These are phyloP conservation scores for Pelomyxa schiedti DNA, from an alignment of 78 protist genomes.

Conservation along the genomic window DNA sequence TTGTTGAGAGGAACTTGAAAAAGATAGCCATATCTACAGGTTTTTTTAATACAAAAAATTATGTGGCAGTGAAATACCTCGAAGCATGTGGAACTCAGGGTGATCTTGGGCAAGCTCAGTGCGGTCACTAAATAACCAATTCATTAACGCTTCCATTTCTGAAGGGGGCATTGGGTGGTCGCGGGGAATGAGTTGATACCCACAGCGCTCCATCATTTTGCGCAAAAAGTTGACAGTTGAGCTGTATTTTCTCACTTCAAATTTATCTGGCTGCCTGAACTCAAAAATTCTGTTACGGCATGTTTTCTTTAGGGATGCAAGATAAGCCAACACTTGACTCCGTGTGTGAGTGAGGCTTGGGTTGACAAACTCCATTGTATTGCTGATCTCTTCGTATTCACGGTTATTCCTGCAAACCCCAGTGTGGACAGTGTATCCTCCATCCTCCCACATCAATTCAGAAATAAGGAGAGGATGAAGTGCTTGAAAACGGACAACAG, in stretches of 20 bases:
- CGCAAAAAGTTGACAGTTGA: constrained; percentile 7
- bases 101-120: constrained; percentile 6
- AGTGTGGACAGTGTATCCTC: not conserved
- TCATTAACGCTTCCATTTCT: constrained; percentile 14
- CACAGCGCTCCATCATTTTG: not conserved
- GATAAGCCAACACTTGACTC: not conserved
- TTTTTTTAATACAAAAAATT: too few species aligned
- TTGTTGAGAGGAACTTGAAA: constrained; percentile 8
- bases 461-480: not conserved
- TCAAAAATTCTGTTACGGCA: not conserved
- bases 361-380: not conserved
- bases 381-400: not conserved
- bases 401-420: not conserved
- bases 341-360: not conserved
- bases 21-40: constrained; percentile 24
- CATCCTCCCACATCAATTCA: not conserved
- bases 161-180: not conserved
- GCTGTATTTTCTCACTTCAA: constrained; percentile 4
- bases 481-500: not conserved
- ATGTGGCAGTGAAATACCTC: too few species aligned
- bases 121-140: not conserved
- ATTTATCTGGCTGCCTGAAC: not conserved
- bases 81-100: constrained; percentile 3
- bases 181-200: not conserved
- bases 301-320: not conserved